These are phyloP conservation scores for Pseudonitzschia pungens DNA, from an alignment of 108 stramenopile species.

Conservation along the genomic window DNA sequence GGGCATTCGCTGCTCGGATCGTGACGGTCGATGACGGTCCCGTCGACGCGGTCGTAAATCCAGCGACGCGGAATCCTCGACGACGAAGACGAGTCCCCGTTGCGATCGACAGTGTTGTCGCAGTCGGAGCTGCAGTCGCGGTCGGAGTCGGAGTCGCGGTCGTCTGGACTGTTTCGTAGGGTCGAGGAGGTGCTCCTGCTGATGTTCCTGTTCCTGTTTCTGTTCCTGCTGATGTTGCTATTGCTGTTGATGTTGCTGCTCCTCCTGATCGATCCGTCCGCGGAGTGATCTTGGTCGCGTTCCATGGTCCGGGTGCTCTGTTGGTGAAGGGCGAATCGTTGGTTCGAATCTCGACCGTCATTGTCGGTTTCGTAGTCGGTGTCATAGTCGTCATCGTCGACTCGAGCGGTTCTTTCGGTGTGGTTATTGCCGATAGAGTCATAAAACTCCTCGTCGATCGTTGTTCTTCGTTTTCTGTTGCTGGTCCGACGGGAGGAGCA, in stretches of 20 bases:
- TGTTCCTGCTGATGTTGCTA: not conserved
- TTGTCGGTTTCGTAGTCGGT: not conserved
- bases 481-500: not conserved
- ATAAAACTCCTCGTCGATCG: constrained; percentile 7
- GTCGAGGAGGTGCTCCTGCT: no score
- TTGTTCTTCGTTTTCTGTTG: not conserved
- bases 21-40: not conserved
- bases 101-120: no score
- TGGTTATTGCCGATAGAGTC: not conserved
- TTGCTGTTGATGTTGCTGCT: not conserved
- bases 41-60: constrained; percentile 9
- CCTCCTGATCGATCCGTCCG: no score
- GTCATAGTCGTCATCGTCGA: not conserved
- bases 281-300: no score
- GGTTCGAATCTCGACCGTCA: not conserved
- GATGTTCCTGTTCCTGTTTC: no score
- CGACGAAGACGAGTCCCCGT: no score
- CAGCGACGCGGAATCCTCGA: constrained; percentile 9
- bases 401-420: not conserved
- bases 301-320: no score
- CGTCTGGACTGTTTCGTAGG: no score
- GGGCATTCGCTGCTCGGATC: not conserved
- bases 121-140: no score
- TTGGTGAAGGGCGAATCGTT: no score
- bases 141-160: no score